Percentiles rank a stretch among this genome's conserved stretches.
phyloP scores from a whole-genome alignment of 2,329 filamentous ascomycete species.

The Curvularia eragrostidis region DNA sequence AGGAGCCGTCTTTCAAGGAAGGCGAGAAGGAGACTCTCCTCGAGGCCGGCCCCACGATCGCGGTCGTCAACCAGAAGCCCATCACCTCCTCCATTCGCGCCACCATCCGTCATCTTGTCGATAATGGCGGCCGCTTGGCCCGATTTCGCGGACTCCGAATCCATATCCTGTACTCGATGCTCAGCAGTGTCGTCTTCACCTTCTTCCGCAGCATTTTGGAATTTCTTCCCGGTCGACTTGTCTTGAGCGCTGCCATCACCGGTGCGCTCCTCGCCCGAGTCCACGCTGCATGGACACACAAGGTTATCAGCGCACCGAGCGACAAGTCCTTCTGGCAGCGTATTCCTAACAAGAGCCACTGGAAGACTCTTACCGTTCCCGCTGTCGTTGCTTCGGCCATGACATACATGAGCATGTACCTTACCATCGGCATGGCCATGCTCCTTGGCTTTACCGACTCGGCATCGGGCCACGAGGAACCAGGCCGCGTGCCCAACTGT shows the following conservation, averaged over 20 bases:
- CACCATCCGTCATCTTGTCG: conserved; percentile 66
- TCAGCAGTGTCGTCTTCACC: conserved; percentile 49
- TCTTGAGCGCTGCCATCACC: conserved; percentile 64
- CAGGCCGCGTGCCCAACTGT: too few relatives aligned
- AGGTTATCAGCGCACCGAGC: conserved; percentile 76
- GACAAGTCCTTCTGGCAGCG: conserved; percentile 67
- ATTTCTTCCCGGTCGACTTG: conserved; percentile 53
- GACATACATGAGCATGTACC: conserved; percentile 60
- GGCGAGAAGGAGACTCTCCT: conserved; percentile 46
- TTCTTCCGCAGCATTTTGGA: conserved; percentile 55
- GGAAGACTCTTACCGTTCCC: conserved; percentile 72
- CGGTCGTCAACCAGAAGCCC: conserved; percentile 60
- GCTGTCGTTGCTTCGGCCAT: conserved; percentile 68
- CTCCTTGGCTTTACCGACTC: conserved; percentile 48
- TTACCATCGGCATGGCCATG: conserved; percentile 56
- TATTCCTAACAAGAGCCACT: conserved; percentile 70
- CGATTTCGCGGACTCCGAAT: conserved; percentile 72
- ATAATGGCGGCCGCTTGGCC: conserved; percentile 68
- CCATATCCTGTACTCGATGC: conserved; percentile 50
- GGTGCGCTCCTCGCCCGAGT: conserved; percentile 70
- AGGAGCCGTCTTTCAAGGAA: conserved; percentile 51
- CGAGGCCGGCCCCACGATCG: conserved; percentile 50
- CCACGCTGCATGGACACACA: conserved; percentile 82
- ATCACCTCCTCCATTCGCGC: conserved; percentile 67
- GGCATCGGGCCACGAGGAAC: conserved; percentile 43